Evolutionary conservation across 2,329 filamentous ascomycete species (phyloP).

Genomic region (Volutella citrinella): DNA sequence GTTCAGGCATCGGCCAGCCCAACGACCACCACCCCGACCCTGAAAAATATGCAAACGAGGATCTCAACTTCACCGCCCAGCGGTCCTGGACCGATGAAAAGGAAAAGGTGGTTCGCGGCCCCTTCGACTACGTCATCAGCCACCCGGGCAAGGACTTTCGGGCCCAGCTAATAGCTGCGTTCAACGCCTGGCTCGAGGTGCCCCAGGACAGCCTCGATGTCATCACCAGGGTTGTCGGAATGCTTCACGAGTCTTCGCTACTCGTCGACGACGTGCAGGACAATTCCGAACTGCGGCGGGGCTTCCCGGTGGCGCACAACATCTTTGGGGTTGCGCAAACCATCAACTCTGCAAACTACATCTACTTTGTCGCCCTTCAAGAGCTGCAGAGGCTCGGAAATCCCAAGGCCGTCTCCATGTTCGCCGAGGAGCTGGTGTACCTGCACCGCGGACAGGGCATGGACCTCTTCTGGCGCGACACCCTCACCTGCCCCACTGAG

Average conservation of each 20-base stretch:
- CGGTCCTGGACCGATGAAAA: conserved; percentile 69
- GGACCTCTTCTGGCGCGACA: conserved; percentile 89
- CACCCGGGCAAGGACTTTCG: conserved; percentile 86
- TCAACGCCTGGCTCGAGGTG: conserved; percentile 78
- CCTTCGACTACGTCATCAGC: conserved; percentile 75
- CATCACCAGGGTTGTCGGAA: conserved; percentile 77
- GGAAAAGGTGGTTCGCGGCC: conserved; percentile 73
- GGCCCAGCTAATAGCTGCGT: conserved; percentile 73
- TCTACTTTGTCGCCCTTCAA: conserved; percentile 77
- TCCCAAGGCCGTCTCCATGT: conserved; percentile 65
- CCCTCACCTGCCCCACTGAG: conserved; percentile 77
- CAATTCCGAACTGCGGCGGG: conserved; percentile 70
- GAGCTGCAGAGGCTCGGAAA: conserved; percentile 71
- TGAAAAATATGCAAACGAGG: conserved; percentile 51
- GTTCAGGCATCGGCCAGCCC: conserved; percentile 29
- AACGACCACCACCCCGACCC: conserved; percentile 45
- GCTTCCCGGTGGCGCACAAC: conserved; percentile 76
- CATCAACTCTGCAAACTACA: conserved; percentile 87
- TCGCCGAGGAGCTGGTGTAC: conserved; percentile 78
- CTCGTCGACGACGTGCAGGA: conserved; percentile 89
- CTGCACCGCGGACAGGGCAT: conserved; percentile 86
- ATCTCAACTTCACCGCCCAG: conserved; percentile 49
- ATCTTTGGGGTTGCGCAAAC: conserved; percentile 86
- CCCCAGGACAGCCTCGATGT: conserved; percentile 66
- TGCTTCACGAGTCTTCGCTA: conserved; percentile 82